Evolutionary conservation across 805 yeast genomes (phyloP).

Genomic region (Ascoidea tarda): DNA sequence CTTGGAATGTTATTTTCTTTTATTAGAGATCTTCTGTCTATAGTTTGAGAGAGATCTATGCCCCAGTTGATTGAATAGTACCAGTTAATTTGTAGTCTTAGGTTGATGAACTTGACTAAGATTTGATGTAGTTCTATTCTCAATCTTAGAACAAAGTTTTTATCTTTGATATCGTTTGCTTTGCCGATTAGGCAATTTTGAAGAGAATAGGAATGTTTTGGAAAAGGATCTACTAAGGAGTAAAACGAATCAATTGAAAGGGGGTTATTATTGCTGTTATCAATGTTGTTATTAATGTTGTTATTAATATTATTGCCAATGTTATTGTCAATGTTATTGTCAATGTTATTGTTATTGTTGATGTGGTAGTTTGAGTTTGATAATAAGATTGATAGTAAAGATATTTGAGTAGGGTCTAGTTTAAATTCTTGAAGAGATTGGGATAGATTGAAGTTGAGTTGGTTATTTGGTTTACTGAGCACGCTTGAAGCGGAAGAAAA

Average conservation of each 20-base stretch:
- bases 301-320: neutral
- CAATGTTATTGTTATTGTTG: neutral
- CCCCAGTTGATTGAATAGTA: neutral
- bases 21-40: slow-evolving; percentile 1
- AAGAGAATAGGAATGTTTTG: slow-evolving; percentile 44
- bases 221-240: neutral
- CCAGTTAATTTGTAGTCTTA: slow-evolving; percentile 69
- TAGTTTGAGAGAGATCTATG: slow-evolving; percentile 1
- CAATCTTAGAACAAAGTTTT: slow-evolving; percentile 51
- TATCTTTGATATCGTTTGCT: slow-evolving; percentile 73
- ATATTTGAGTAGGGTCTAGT: neutral
- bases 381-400: neutral
- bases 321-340: neutral
- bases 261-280: neutral
- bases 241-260: neutral
- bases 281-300: neutral
- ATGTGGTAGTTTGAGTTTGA: neutral
- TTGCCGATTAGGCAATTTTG: slow-evolving; percentile 79
- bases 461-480: neutral
- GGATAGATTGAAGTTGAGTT: no score
- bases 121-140: slow-evolving; percentile 80
- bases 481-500: neutral
- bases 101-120: slow-evolving; percentile 44
- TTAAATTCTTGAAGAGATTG: neutral
- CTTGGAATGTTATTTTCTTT: slow-evolving; percentile 2